These are phyloP conservation scores for Punica granatum DNA, from an alignment of 345 rosid genomes.

Conservation along the genomic window DNA sequence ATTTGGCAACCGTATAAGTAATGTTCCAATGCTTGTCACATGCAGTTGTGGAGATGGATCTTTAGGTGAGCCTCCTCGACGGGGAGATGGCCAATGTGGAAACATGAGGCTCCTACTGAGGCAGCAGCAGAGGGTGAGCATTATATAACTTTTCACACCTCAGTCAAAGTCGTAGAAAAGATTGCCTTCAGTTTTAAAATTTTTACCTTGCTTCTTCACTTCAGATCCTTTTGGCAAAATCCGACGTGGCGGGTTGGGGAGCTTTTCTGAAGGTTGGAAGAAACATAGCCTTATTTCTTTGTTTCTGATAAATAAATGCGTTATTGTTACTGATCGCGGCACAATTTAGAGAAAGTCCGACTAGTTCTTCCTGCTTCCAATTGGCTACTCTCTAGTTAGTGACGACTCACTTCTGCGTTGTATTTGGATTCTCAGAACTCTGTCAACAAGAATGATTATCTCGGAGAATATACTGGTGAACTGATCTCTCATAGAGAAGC, in stretches of 20 bases:
- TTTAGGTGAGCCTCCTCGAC: conserved; percentile 57
- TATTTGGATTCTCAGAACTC: conserved; percentile 48
- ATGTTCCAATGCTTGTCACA: background rate
- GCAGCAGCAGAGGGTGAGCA: conserved; percentile 69
- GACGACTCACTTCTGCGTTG: background rate
- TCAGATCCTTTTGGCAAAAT: conserved; percentile 84
- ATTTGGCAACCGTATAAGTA: background rate
- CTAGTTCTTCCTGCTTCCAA: background rate
- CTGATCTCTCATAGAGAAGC: conserved; percentile 93
- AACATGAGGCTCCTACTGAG: conserved; percentile 79
- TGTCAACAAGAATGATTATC: conserved; percentile 90
- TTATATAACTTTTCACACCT: background rate
- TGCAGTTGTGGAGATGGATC: conserved; percentile 78
- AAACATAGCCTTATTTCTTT: background rate
- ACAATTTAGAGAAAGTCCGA: background rate
- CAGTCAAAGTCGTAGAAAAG: background rate
- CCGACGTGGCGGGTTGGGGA: conserved; percentile 99
- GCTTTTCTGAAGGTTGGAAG: conserved; percentile 86
- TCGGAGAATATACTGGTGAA: conserved; percentile 98
- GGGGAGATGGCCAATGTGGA: conserved; percentile 71
- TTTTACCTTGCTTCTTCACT: conserved; percentile 9
- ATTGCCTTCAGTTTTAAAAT: background rate
- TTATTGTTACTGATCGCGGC: background rate
- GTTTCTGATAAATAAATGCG: background rate
- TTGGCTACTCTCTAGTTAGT: background rate